Evolutionary conservation across 1,284 basidiomycete species (phyloP).

Genomic region (Cutaneotrichosporon daszewskae): DNA sequence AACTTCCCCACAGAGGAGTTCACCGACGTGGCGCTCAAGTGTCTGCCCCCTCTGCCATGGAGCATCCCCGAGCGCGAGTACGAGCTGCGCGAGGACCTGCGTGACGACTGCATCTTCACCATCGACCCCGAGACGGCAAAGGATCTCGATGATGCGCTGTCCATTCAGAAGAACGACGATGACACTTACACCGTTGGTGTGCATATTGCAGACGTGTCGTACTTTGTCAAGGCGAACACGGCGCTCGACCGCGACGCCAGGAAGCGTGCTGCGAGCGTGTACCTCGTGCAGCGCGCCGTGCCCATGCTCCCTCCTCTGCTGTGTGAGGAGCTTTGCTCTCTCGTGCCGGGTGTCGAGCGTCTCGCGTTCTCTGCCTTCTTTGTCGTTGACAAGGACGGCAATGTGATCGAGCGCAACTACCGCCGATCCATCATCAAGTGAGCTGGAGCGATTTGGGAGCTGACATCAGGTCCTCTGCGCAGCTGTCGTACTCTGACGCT

Average conservation of each 20-base stretch:
- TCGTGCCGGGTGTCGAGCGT: conserved; percentile 78
- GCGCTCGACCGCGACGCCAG: conserved; percentile 95
- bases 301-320: conserved; percentile 92
- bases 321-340: conserved; percentile 86
- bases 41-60: conserved; percentile 77
- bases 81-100: conserved; percentile 79
- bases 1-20: conserved; percentile 96
- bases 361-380: conserved; percentile 85
- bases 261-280: conserved; percentile 94
- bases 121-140: conserved; percentile 86
- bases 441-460: too few relatives aligned
- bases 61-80: conserved; percentile 88
- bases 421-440: conserved; percentile 87
- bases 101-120: conserved; percentile 78
- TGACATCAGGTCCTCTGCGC: too few relatives aligned
- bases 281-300: conserved; percentile 88
- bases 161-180: conserved; percentile 79
- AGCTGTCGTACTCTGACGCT: conserved; percentile 75
- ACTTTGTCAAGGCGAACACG: conserved; percentile 93
- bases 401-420: conserved; percentile 81
- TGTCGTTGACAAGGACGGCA: conserved; percentile 76
- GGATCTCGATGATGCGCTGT: conserved; percentile 92
- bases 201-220: conserved; percentile 92
- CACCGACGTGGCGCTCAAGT: conserved; percentile 87
- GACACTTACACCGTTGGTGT: conserved; percentile 87